phyloP scores from a whole-genome alignment of 805 yeast genomes.

The Cyberlindnera bimundalis region DNA sequence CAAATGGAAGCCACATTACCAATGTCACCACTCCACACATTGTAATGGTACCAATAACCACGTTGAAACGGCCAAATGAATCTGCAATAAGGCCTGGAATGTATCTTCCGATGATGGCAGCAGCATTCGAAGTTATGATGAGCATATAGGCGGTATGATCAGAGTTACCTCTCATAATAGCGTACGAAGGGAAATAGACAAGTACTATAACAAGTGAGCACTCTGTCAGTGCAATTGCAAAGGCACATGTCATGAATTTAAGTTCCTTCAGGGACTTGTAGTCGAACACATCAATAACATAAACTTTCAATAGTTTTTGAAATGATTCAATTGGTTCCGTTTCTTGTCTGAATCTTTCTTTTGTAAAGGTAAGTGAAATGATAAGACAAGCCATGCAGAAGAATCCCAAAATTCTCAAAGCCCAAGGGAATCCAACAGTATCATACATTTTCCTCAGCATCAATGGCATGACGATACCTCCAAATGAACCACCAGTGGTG shows the following conservation, averaged over 20 bases:
- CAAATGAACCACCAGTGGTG: constrained; percentile 49
- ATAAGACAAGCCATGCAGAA: constrained; percentile 30
- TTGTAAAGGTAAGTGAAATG: constrained; percentile 28
- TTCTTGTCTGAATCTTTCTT: constrained; percentile 31
- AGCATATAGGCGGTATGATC: constrained; percentile 40
- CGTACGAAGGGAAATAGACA: constrained; percentile 52
- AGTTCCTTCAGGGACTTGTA: constrained; percentile 39
- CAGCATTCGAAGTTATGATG: constrained; percentile 40
- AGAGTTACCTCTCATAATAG: constrained; percentile 41
- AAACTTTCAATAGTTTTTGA: constrained; percentile 15
- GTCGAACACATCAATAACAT: constrained; percentile 28
- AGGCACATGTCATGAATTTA: constrained; percentile 41
- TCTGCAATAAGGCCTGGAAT: constrained; percentile 43
- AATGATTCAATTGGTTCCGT: constrained; percentile 12
- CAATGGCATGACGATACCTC: constrained; percentile 47
- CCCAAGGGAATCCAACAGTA: constrained; percentile 51
- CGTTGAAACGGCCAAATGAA: constrained; percentile 49
- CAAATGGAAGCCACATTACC: constrained; percentile 40
- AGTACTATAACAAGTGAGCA: constrained; percentile 41
- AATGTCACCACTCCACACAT: constrained; percentile 34
- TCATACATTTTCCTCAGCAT: constrained; percentile 39
- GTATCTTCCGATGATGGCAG: constrained; percentile 42
- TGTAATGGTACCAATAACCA: constrained; percentile 39
- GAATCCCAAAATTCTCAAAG: constrained; percentile 46
- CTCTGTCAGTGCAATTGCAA: constrained; percentile 46